These are phyloP conservation scores for Nepenthes gracilis DNA, from an alignment of 148 eudicot species.

Conservation along the genomic window DNA sequence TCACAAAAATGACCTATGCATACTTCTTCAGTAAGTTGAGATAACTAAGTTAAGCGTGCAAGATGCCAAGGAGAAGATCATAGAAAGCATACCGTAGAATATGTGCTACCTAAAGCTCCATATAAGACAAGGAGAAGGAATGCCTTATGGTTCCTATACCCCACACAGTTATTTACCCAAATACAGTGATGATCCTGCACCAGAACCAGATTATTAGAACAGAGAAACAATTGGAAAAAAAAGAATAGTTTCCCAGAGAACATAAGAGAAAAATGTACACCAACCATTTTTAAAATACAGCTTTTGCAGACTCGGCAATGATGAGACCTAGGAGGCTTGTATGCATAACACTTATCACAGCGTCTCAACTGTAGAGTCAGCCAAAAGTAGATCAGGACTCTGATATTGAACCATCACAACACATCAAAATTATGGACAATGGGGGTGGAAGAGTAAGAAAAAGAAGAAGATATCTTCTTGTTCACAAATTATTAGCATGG, in stretches of 20 bases:
- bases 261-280: slow-evolving; percentile 5
- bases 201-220: neutral
- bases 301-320: slow-evolving; percentile 58
- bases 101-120: slow-evolving; percentile 31
- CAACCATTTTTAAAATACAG: slow-evolving; percentile 56
- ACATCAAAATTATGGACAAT: neutral
- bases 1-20: slow-evolving; percentile 26
- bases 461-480: neutral
- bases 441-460: neutral
- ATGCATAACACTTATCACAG: slow-evolving; percentile 51
- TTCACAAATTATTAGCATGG: neutral
- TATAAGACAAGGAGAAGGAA: slow-evolving; percentile 40
- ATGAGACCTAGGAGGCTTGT: slow-evolving; percentile 68
- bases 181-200: slow-evolving; percentile 68
- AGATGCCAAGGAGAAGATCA: slow-evolving; percentile 5
- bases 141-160: slow-evolving; percentile 55
- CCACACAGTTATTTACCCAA: slow-evolving; percentile 74
- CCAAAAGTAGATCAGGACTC: neutral
- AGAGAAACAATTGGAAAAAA: neutral
- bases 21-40: neutral
- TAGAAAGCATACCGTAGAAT: slow-evolving; percentile 35
- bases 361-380: slow-evolving; percentile 19
- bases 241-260: neutral
- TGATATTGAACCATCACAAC: neutral
- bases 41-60: neutral